Evolutionary conservation across 2,329 filamentous ascomycete species (phyloP), one percentile per base, ranked within the genome.

Genomic region (Coleophoma eucalyptorum): DNA sequence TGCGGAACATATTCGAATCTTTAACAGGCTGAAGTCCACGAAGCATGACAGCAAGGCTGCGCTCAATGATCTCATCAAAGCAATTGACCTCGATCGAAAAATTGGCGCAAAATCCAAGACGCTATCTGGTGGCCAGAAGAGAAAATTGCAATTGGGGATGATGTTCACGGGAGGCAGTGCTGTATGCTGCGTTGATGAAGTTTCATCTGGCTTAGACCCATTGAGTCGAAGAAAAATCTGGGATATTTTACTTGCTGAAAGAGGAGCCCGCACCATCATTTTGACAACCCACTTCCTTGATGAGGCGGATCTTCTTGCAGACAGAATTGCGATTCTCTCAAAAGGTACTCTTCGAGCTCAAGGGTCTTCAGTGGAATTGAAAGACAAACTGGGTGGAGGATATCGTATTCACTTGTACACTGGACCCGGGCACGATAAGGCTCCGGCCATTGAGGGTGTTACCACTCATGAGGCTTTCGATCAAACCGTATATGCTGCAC

Each of bases 271-370:
- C 40, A 96, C 92, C 0, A 88, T 96, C 60, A 81, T 97, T 40
- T 69, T 97, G 51, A 97, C 92, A 0, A 97, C 92, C 0, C 93
- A 97, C 67, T 97, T 96, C 67, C 76, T 97, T 8, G 93, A 97
- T 62, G 93, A 97, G 68, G 93, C 92, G 0, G 92, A 97, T 63
- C 75, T 96, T 1, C 78, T 97, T 1, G 87, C 91, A 0, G 93
- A 97, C 63, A 86, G 92, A 54, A 95, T 97, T 57, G 89, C 86
- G 2, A 90, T 97, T 48, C 72, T 97, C 11, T 95, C 90, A 3
- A 92, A 90, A 64, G 92, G 92, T 18, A 84, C 83, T 2, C 76
- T 96, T 2, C 89, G 90, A 50, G 90, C 89, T 0, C 78, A 90
- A 59, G 92, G 92, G 3, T 91, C 90, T 2, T 91, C 90, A 2